phyloP scores from a whole-genome alignment of 2,329 filamentous ascomycete species.

The Cryoendolithus antarcticus region DNA sequence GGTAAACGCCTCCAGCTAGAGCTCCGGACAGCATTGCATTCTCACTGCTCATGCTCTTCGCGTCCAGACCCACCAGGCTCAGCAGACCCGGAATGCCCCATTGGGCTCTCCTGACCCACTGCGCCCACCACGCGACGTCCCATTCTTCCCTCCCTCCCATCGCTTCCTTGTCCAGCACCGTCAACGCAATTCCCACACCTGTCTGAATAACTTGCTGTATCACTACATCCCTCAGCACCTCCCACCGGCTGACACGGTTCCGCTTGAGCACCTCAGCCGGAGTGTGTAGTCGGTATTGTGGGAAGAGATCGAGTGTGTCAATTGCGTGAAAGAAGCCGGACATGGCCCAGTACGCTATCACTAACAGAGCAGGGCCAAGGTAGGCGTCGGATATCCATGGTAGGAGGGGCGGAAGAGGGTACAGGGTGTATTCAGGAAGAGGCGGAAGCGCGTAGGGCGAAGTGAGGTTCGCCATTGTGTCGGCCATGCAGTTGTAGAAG shows the following conservation, averaged over 20 bases:
- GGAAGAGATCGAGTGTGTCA: constrained; percentile 73
- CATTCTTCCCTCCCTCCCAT: constrained; percentile 68
- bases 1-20: constrained; percentile 70
- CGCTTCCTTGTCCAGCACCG: constrained; percentile 60
- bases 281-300: constrained; percentile 87
- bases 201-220: constrained; percentile 88
- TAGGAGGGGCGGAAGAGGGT: constrained; percentile 58
- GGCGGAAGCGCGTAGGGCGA: constrained; percentile 58
- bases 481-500: not conserved
- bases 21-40: constrained; percentile 64
- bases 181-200: constrained; percentile 53
- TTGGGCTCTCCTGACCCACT: constrained; percentile 66
- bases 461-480: constrained; percentile 29
- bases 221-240: constrained; percentile 82
- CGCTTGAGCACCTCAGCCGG: constrained; percentile 79
- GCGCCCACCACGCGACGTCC: constrained; percentile 83
- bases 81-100: constrained; percentile 63
- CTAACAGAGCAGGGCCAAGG: constrained; percentile 61
- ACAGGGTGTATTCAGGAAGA: constrained; percentile 68
- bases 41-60: constrained; percentile 58
- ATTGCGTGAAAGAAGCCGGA: constrained; percentile 81
- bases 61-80: constrained; percentile 63
- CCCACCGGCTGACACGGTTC: constrained; percentile 73
- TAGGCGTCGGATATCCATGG: constrained; percentile 74
- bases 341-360: constrained; percentile 77